A percentile compares a stretch with the other conserved stretches of the same genome.
phyloP scores from a whole-genome alignment of 2,329 filamentous ascomycete species.

The Hypoxylon sp. region DNA sequence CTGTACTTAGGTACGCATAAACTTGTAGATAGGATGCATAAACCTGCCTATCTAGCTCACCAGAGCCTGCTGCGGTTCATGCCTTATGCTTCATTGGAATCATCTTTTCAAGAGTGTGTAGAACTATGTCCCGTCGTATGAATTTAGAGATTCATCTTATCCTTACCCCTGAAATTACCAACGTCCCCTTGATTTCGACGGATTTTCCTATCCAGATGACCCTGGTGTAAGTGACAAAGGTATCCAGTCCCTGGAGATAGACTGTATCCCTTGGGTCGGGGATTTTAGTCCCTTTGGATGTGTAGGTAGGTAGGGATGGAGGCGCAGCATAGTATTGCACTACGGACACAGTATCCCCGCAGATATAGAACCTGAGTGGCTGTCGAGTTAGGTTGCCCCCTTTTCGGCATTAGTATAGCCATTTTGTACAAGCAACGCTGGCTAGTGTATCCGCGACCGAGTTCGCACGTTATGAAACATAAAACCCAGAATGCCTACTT shows the following conservation, averaged over 20 bases:
- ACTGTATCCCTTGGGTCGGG: background rate
- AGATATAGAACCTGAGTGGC: background rate
- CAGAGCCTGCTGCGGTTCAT: conserved; percentile 1
- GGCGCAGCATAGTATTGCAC: background rate
- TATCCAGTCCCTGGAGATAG: background rate
- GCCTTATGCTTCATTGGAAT: background rate
- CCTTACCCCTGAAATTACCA: background rate
- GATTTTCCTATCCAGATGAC: background rate
- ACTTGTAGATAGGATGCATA: conserved; percentile 15
- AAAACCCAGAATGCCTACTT: background rate
- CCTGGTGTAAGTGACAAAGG: background rate
- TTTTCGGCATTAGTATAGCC: background rate
- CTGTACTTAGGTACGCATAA: conserved; percentile 14
- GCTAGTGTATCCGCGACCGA: background rate
- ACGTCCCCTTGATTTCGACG: background rate
- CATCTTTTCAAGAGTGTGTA: background rate
- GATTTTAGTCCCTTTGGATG: background rate
- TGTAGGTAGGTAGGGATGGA: background rate
- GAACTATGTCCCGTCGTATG: background rate
- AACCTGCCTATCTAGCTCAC: background rate
- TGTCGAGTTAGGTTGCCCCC: background rate
- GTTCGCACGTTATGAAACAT: background rate
- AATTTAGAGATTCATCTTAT: background rate
- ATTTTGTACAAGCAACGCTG: background rate
- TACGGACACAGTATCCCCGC: background rate